Percentiles rank a stretch among this genome's conserved stretches.
Conservation (phyloP, 116 monocot species). For the Dioscorea cayenensis region DNA sequence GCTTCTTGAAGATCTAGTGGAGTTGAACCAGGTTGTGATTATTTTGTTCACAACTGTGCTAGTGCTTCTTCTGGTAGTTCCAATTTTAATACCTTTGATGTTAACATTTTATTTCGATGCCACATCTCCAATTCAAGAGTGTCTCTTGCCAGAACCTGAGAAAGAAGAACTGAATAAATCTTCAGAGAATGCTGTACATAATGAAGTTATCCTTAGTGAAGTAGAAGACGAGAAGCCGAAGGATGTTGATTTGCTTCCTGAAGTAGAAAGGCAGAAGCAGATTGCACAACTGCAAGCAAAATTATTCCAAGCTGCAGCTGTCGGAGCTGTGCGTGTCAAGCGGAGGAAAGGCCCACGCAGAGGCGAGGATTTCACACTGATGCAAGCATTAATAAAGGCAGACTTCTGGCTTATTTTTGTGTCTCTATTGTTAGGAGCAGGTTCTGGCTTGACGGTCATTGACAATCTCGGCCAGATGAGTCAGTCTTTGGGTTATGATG, state of each 20-base stretch:
- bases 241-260: constrained; percentile 78
- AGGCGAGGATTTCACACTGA: constrained; percentile 76
- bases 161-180: constrained; percentile 25
- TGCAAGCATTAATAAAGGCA: constrained; percentile 73
- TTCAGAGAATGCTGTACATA: constrained; percentile 10
- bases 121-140: constrained; percentile 26
- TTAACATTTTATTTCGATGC: constrained; percentile 31
- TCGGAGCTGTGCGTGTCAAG: constrained; percentile 70
- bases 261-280: constrained; percentile 59
- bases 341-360: constrained; percentile 62
- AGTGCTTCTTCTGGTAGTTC: constrained; percentile 51
- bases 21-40: constrained; percentile 34
- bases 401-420: constrained; percentile 84
- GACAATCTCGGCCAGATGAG: constrained; percentile 95
- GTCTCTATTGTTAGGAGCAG: constrained; percentile 60
- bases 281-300: constrained; percentile 61
- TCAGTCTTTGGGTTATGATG: constrained; percentile 71
- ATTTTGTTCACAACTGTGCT: constrained; percentile 51
- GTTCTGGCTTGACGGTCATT: constrained; percentile 79
- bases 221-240: constrained; percentile 81
- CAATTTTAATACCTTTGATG: constrained; percentile 47
- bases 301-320: constrained; percentile 72
- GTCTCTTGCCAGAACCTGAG: constrained; percentile 23
- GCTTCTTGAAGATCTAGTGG: constrained; percentile 66
- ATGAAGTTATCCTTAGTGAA: constrained; percentile 68